A percentile compares a stretch with the other conserved stretches of the same genome.
phyloP scores from a whole-genome alignment of 2,329 filamentous ascomycete genomes.

The Microascus cirrosus region DNA sequence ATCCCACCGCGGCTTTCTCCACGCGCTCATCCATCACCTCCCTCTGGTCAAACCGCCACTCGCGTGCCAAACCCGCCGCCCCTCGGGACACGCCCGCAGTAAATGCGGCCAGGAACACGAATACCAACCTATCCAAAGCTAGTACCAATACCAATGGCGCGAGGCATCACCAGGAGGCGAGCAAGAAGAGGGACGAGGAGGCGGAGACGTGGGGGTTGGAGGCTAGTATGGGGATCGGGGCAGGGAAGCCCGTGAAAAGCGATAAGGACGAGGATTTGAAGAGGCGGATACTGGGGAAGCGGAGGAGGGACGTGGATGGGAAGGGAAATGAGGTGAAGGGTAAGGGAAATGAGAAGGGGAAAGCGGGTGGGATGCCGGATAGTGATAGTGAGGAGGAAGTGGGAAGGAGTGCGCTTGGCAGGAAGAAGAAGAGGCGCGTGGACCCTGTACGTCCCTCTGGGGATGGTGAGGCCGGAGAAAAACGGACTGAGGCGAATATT shows the following conservation, averaged over 20 bases:
- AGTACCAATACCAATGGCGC: not conserved
- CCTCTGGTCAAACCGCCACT: slow-evolving; percentile 2
- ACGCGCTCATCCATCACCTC: not conserved
- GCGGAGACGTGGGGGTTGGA: slow-evolving; percentile 9
- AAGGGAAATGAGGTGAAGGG: not conserved
- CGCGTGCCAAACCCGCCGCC: slow-evolving; percentile 3
- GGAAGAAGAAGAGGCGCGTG: slow-evolving; percentile 19
- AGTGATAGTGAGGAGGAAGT: slow-evolving; percentile 20
- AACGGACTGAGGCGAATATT: not conserved
- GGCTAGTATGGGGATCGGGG: not conserved
- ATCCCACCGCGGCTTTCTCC: not conserved
- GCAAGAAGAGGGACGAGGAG: slow-evolving; percentile 28
- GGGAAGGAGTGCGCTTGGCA: slow-evolving; percentile 24
- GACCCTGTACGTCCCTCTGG: not conserved
- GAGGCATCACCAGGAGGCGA: slow-evolving; percentile 16
- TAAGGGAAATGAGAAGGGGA: not conserved
- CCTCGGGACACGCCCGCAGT: slow-evolving; percentile 12
- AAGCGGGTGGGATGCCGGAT: slow-evolving; percentile 14
- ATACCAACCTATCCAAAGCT: not conserved
- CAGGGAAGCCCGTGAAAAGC: slow-evolving; percentile 10
- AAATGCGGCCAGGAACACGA: not conserved
- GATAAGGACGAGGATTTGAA: slow-evolving; percentile 17
- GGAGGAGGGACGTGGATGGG: slow-evolving; percentile 6
- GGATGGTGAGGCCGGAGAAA: not conserved
- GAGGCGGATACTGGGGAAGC: slow-evolving; percentile 16